Percentiles rank a stretch among this genome's conserved stretches.
Conservation (phyloP, 2,329 filamentous ascomycete species). For the Stemphylium vesicarium region DNA sequence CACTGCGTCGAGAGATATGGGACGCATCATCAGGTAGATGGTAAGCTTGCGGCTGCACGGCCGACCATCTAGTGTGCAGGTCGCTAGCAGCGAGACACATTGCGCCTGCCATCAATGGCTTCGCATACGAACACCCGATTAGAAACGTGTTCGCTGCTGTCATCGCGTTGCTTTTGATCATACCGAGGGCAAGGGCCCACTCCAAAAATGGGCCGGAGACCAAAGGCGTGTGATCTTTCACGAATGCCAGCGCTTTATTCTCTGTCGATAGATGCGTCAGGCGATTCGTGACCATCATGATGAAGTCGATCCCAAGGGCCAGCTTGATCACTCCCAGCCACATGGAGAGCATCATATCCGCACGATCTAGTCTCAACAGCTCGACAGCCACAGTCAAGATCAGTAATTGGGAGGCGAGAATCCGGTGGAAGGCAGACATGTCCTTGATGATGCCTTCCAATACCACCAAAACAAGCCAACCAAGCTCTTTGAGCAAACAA, state of each 20-base stretch:
- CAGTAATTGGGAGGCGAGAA: neutral
- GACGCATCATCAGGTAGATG: neutral
- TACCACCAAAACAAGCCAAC: neutral
- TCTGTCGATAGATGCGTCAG: neutral
- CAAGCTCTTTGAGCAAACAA: neutral
- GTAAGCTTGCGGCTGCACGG: neutral
- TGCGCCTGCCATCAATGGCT: neutral
- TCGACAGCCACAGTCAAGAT: neutral
- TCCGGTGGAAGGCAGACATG: neutral
- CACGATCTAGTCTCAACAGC: neutral
- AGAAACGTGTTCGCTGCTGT: neutral
- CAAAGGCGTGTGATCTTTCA: neutral
- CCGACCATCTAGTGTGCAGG: neutral
- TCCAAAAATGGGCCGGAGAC: neutral
- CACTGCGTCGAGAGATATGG: neutral
- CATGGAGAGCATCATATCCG: neutral
- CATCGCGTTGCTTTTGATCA: neutral
- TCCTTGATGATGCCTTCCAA: neutral
- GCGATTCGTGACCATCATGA: slow-evolving; percentile 1
- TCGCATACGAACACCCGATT: neutral
- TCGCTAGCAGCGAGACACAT: neutral
- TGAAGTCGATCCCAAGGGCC: neutral
- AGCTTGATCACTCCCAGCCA: neutral
- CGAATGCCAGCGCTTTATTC: neutral
- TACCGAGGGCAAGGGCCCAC: neutral